phyloP scores from a whole-genome alignment of 257 asterid genomes.

The Paulownia fortunei region DNA sequence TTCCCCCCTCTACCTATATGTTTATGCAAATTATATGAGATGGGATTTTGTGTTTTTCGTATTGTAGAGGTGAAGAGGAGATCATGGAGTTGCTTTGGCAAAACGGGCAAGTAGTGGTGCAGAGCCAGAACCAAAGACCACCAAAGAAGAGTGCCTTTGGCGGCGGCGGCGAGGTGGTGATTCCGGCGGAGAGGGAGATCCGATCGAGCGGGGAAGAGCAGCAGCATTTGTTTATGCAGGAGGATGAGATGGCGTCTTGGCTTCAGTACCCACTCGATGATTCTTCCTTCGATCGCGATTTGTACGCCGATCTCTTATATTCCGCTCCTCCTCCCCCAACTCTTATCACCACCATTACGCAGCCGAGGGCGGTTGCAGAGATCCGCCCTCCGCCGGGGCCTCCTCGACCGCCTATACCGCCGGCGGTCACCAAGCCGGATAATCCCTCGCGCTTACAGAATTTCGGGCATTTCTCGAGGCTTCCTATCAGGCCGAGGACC shows the following conservation, averaged over 20 bases:
- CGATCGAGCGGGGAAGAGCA: conserved; percentile 43
- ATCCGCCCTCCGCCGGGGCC: conserved; percentile 47
- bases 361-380: conserved; percentile 40
- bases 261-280: conserved; percentile 82
- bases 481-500: conserved; percentile 43
- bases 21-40: neutral
- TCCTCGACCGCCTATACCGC: conserved; percentile 45
- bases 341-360: conserved; percentile 34
- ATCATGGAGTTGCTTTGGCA: conserved; percentile 82
- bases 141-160: conserved; percentile 40
- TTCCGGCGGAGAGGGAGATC: conserved; percentile 53
- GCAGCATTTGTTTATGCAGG: conserved; percentile 77
- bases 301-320: conserved; percentile 67
- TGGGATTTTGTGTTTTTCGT: conserved; percentile 9
- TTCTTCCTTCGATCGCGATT: conserved; percentile 68
- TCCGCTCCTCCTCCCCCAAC: conserved; percentile 47
- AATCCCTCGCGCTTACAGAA: conserved; percentile 40
- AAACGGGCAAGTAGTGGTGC: conserved; percentile 68
- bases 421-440: conserved; percentile 28
- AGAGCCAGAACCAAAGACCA: conserved; percentile 65
- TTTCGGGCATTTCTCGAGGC: conserved; percentile 64
- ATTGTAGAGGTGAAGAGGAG: conserved; percentile 55
- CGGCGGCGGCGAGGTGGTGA: conserved; percentile 37
- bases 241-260: conserved; percentile 92
- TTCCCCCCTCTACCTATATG: neutral